Evolutionary conservation across 768 basidiomycete genomes (phyloP).

Genomic region (Boletus rubroflammeus): DNA sequence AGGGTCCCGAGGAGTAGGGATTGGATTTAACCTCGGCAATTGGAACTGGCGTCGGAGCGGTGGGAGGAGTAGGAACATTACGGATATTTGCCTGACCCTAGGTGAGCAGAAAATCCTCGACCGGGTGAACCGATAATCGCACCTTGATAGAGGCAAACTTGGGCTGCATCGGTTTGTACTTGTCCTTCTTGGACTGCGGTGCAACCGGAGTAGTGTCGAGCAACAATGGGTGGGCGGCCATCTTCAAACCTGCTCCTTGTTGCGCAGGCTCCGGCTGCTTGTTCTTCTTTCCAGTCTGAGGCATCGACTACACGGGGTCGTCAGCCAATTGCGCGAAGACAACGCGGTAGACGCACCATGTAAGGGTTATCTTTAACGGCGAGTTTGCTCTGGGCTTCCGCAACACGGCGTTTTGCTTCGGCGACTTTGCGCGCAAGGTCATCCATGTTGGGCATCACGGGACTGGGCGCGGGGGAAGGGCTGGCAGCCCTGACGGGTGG

Average conservation of each 20-base stretch:
- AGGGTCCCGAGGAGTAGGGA: conserved; percentile 64
- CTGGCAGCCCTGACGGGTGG: conserved; percentile 26
- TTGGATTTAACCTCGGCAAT: conserved; percentile 52
- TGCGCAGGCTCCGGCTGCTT: conserved; percentile 60
- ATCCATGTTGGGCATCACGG: conserved; percentile 45
- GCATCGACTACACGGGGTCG: conserved; percentile 41
- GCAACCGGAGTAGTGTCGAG: conserved; percentile 56
- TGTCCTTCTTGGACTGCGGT: conserved; percentile 79
- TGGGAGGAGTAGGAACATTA: conserved; percentile 63
- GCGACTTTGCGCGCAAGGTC: conserved; percentile 71
- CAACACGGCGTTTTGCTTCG: conserved; percentile 82
- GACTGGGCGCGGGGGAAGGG: conserved; percentile 39
- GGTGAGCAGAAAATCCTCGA: background rate
- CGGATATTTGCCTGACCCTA: conserved; percentile 66
- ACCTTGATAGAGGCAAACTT: conserved; percentile 97
- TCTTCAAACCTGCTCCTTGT: conserved; percentile 80
- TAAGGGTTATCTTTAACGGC: conserved; percentile 83
- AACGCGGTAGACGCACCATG: conserved; percentile 51
- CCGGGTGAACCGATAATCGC: conserved; percentile 8
- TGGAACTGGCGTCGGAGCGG: conserved; percentile 35
- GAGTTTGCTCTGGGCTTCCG: conserved; percentile 74
- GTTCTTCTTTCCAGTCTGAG: conserved; percentile 53
- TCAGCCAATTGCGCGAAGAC: background rate
- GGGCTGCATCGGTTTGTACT: conserved; percentile 98
- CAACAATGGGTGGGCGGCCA: conserved; percentile 86